Conservation (phyloP, 495 filamentous ascomycete genomes). For the Hypomontagnella monticulosa region DNA sequence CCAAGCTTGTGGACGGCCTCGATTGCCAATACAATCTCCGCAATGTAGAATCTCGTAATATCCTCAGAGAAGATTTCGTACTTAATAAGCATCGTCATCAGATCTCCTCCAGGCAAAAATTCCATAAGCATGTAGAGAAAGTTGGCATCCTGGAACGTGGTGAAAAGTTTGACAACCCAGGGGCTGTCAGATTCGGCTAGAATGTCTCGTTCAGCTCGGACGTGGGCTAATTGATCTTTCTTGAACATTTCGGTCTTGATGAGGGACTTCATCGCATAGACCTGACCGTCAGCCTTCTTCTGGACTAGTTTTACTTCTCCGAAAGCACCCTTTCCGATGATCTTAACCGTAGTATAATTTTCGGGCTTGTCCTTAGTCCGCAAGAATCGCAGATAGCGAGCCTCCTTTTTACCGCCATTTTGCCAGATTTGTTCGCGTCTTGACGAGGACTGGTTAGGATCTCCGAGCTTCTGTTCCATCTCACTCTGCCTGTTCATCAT, state of each 20-base stretch:
- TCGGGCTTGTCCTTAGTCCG: slow-evolving; percentile 89
- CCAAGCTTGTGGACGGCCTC: slow-evolving; percentile 97
- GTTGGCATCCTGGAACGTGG: slow-evolving; percentile 94
- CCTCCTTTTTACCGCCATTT: slow-evolving; percentile 82
- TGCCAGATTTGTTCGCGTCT: slow-evolving; percentile 82
- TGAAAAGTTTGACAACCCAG: slow-evolving; percentile 98
- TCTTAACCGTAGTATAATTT: slow-evolving; percentile 95
- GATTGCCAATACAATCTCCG: slow-evolving; percentile 95
- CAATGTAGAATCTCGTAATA: slow-evolving; percentile 99
- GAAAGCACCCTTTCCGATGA: slow-evolving; percentile 98
- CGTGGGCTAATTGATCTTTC: slow-evolving; percentile 98
- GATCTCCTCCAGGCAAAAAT: slow-evolving; percentile 95
- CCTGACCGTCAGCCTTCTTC: slow-evolving; percentile 94
- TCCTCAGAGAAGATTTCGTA: slow-evolving; percentile 99
- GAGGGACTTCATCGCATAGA: slow-evolving; percentile 97
- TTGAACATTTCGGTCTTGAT: slow-evolving; percentile 99
- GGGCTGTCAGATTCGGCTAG: slow-evolving; percentile 97
- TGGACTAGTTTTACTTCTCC: slow-evolving; percentile 97
- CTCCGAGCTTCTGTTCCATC: slow-evolving; percentile 81
- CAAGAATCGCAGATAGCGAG: slow-evolving; percentile 90
- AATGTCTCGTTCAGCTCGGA: slow-evolving; percentile 97
- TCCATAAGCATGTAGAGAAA: slow-evolving; percentile 99
- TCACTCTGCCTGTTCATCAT: slow-evolving; percentile 77
- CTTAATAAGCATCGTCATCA: slow-evolving; percentile 99
- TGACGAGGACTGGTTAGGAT: slow-evolving; percentile 75